These are phyloP conservation scores for Penicillium roqueforti DNA, from an alignment of 495 filamentous ascomycete species.

Conservation along the genomic window DNA sequence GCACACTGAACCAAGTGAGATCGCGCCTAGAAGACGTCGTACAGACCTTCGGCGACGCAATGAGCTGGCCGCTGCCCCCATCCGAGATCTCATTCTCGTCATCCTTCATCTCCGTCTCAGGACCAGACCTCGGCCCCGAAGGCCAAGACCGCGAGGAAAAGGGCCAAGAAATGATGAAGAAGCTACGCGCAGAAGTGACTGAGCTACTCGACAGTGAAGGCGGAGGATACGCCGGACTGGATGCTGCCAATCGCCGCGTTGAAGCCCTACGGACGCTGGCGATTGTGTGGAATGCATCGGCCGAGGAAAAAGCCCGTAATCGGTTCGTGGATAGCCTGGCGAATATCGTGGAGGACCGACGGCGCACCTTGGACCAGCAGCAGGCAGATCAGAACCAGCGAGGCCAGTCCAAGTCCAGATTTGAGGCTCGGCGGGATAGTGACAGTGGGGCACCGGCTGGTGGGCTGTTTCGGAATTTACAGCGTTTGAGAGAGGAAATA, in stretches of 20 bases:
- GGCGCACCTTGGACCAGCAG: slow-evolving; percentile 52
- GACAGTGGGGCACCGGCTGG: slow-evolving; percentile 55
- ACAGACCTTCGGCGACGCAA: slow-evolving; percentile 84
- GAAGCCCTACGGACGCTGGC: slow-evolving; percentile 67
- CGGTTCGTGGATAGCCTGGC: slow-evolving; percentile 78
- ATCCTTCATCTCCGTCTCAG: slow-evolving; percentile 76
- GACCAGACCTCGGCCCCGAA: slow-evolving; percentile 62
- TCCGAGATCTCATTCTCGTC: slow-evolving; percentile 67
- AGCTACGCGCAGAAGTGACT: slow-evolving; percentile 66
- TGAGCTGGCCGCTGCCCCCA: slow-evolving; percentile 87
- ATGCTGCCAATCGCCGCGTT: slow-evolving; percentile 67
- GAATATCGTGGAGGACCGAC: slow-evolving; percentile 53
- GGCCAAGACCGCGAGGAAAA: slow-evolving; percentile 68
- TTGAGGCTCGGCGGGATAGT: slow-evolving; percentile 29
- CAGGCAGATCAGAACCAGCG: slow-evolving; percentile 36
- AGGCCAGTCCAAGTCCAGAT: slow-evolving; percentile 15
- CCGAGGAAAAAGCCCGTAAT: slow-evolving; percentile 79
- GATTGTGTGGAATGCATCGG: slow-evolving; percentile 86
- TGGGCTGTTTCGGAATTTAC: slow-evolving; percentile 75
- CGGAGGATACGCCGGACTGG: slow-evolving; percentile 43
- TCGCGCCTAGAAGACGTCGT: slow-evolving; percentile 78
- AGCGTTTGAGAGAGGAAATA: slow-evolving; percentile 72
- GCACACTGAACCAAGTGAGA: slow-evolving; percentile 78
- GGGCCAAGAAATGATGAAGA: slow-evolving; percentile 66
- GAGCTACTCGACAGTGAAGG: slow-evolving; percentile 55